Base-by-base conservation (phyloP, 768 basidiomycete species). In the Tulasnella sp. region DNA sequence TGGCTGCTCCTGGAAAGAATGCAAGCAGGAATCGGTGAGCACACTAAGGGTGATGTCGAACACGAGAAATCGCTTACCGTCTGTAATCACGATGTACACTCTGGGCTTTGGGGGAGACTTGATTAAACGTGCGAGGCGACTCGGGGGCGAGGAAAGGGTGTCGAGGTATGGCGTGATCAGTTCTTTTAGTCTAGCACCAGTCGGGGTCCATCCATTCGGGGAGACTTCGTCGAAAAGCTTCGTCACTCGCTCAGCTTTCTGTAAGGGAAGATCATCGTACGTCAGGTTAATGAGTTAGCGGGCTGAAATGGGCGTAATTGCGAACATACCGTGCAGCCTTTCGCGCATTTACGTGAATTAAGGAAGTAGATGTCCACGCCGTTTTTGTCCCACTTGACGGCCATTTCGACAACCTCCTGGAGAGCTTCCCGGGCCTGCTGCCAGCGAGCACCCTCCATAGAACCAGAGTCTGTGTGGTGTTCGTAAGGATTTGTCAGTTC, bases 331-430 rank as follows among this genome's bases (percentile, higher is more conserved):
- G 61, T 67, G 32, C 61, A 67, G 61, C 61, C 13, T 3, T 29
- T 67, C 61, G 32, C 61, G 61, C 29, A 26, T 32, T 67, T 67
- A 67, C 29, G 61, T 67, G 61, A 67, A 79, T 91, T 91, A 74
- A 91, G 81, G 83, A 92, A 92, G 80, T 88, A 83, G 5, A 91
- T 85, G 78, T 91, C 91, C 55, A 91, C 87, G 3, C 91, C 91
- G 77, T 90, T 87, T 5, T 79, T 81, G 79, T 90, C 90, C 74
- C 91, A 90, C 61, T 82, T 78, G 1, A 85, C 82, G 0, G 89
- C 89, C 9, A 83, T 83, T 7, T 85, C 83, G 20, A 89, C 89
- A 15, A 91, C 84, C 3, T 83, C 82, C 61, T 86, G 85, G 40
- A 91, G 84, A 3, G 89, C 88, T 35, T 85, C 81, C 61, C 83